Percentiles rank a stretch among this genome's conserved stretches.
Evolutionary conservation across 164 flowering plant genomes (phyloP).

Genomic region (Malania oleifera): DNA sequence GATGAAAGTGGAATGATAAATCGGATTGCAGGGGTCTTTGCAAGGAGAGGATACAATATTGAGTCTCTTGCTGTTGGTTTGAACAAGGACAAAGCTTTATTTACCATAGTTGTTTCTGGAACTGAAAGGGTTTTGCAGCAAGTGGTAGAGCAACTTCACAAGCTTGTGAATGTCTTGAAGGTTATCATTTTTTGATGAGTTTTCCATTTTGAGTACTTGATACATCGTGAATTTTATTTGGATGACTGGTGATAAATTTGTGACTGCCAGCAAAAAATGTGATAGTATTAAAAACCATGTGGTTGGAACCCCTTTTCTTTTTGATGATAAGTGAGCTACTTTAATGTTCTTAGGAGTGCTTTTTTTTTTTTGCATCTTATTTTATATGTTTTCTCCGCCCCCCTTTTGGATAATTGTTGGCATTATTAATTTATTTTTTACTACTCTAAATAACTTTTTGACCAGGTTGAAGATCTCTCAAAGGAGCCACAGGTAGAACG

Average conservation of each 20-base stretch:
- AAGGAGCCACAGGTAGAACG: constrained; percentile 92
- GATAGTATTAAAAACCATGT: too few species aligned
- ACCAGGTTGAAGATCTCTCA: constrained; percentile 87
- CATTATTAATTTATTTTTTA: background rate
- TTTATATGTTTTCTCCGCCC: too few species aligned
- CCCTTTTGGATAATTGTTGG: background rate
- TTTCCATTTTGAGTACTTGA: too few species aligned
- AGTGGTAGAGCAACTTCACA: constrained; percentile 84
- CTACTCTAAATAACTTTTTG: background rate
- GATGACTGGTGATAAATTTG: too few species aligned
- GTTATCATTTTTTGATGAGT: constrained; percentile 21
- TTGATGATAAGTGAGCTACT: too few species aligned
- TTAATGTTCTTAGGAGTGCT: too few species aligned
- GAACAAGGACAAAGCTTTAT: constrained; percentile 92
- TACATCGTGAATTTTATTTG: too few species aligned
- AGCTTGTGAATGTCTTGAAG: constrained; percentile 92
- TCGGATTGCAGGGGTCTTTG: constrained; percentile 95
- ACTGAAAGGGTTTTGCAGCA: constrained; percentile 73
- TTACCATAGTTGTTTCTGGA: constrained; percentile 92
- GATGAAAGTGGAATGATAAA: constrained; percentile 99
- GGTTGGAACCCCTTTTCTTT: too few species aligned
- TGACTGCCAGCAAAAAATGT: too few species aligned
- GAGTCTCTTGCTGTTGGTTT: constrained; percentile 98
- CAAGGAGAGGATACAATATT: constrained; percentile 92
- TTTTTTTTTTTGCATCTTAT: too few species aligned